A percentile compares a stretch with the other conserved stretches of the same genome.
Evolutionary conservation across 371 early-diverging fungal genomes (phyloP).

Genomic region (Mucor racemosus): DNA sequence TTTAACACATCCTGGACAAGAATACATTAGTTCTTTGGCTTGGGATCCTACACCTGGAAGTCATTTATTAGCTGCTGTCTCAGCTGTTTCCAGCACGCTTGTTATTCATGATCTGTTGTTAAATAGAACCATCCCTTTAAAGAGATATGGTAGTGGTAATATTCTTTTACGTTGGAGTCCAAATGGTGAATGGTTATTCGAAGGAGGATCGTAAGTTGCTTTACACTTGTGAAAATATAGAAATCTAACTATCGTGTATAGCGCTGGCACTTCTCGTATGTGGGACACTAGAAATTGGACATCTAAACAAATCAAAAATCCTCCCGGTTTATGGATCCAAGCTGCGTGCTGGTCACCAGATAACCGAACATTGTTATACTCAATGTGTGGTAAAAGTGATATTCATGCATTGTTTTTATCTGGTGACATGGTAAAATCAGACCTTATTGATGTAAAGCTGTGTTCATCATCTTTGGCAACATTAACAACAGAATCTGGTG

Average conservation of each 20-base stretch:
- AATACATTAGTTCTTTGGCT: conserved; percentile 41
- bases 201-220: conserved; percentile 38
- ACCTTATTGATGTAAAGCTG: conserved; percentile 17
- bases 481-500: not conserved
- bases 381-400: conserved; percentile 44
- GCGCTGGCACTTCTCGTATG: conserved; percentile 40
- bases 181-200: conserved; percentile 47
- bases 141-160: conserved; percentile 44
- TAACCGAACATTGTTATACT: conserved; percentile 39
- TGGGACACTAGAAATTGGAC: conserved; percentile 53
- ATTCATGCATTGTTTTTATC: conserved; percentile 34
- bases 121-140: conserved; percentile 33
- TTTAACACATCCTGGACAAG: conserved; percentile 31
- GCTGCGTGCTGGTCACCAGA: conserved; percentile 55
- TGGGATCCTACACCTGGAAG: conserved; percentile 56
- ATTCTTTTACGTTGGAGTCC: conserved; percentile 51
- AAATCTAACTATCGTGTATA: not conserved
- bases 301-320: conserved; percentile 32
- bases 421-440: conserved; percentile 14
- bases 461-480: conserved; percentile 3
- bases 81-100: conserved; percentile 30
- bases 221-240: too few species aligned
- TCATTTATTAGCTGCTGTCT: conserved; percentile 42
- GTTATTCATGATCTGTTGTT: conserved; percentile 42
- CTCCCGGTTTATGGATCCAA: conserved; percentile 51